Evolutionary conservation across 164 flowering plant species (phyloP).

Genomic region (Taxillus chinensis): DNA sequence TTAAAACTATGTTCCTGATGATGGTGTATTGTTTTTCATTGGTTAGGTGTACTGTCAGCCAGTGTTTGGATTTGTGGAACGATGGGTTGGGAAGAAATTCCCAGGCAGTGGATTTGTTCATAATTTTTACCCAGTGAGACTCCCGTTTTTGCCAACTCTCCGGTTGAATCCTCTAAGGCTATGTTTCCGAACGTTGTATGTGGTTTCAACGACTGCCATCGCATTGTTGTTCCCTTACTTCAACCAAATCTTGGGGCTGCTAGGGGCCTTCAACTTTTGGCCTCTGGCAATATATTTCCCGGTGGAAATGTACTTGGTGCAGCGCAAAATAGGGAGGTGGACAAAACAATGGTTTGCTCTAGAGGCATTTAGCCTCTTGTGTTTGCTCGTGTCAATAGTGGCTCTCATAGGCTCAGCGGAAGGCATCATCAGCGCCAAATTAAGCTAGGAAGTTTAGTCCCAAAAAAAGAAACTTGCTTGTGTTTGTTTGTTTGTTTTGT

Average conservation of each 20-base stretch:
- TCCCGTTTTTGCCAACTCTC: slow-evolving; percentile 27
- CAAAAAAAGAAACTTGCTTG: too few relatives aligned
- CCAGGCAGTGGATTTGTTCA: slow-evolving; percentile 33
- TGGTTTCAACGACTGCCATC: slow-evolving; percentile 29
- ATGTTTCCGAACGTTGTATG: slow-evolving; percentile 46
- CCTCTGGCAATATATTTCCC: slow-evolving; percentile 67
- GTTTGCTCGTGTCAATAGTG: slow-evolving; percentile 27
- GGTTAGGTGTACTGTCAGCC: slow-evolving; percentile 54
- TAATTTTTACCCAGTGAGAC: slow-evolving; percentile 15
- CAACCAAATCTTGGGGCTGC: slow-evolving; percentile 51
- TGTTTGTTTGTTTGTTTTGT: too few relatives aligned
- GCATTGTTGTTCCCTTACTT: slow-evolving; percentile 61
- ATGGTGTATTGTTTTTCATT: too few relatives aligned
- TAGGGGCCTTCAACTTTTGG: slow-evolving; percentile 54
- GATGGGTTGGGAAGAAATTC: slow-evolving; percentile 23
- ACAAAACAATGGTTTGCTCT: slow-evolving; percentile 41
- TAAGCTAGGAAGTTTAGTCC: not conserved
- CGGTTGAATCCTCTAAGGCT: slow-evolving; percentile 30
- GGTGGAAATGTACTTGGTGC: slow-evolving; percentile 55
- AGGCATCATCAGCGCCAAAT: slow-evolving; percentile 26
- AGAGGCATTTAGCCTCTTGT: slow-evolving; percentile 23
- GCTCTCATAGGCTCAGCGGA: slow-evolving; percentile 44
- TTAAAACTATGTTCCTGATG: too few relatives aligned
- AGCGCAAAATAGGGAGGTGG: slow-evolving; percentile 36
- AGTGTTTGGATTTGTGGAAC: slow-evolving; percentile 38